Percentiles rank a stretch among this genome's conserved stretches.
Evolutionary conservation across 1,139 yeast species (phyloP).

Genomic region (Suhomyces anneliseae): DNA sequence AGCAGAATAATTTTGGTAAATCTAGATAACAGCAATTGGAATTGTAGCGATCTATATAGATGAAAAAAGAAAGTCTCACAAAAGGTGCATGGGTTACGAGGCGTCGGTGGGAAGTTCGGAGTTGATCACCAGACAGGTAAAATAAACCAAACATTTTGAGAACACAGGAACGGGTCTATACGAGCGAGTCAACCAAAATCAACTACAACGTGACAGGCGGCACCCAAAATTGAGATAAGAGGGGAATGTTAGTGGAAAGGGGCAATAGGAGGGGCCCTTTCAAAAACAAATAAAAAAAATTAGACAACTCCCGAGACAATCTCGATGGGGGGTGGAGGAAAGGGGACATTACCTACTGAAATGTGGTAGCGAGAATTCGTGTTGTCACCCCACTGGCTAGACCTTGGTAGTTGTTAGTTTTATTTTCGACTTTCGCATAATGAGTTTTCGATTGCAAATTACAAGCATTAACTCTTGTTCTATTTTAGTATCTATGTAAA

Average conservation of each 20-base stretch:
- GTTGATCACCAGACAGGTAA: slow-evolving; percentile 8
- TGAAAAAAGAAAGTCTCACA: slow-evolving; percentile 7
- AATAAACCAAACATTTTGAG: not conserved
- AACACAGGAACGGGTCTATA: not conserved
- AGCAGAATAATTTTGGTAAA: not conserved
- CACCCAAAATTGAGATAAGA: no score
- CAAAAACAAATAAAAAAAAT: no score
- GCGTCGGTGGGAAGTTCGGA: slow-evolving; percentile 8
- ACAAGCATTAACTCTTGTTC: not conserved
- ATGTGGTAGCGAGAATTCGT: no score
- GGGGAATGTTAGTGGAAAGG: no score
- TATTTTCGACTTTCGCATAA: no score
- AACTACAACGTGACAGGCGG: no score
- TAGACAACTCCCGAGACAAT: no score
- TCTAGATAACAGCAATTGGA: slow-evolving; percentile 3
- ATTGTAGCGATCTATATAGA: slow-evolving; percentile 9
- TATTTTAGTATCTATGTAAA: no score
- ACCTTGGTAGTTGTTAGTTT: no score
- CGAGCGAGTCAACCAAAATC: not conserved
- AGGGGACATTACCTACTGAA: no score
- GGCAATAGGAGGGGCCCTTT: no score
- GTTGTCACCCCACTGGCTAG: not conserved
- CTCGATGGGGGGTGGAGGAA: no score
- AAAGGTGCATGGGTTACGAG: slow-evolving; percentile 7
- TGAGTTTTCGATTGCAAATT: not conserved